Percentiles rank a stretch among this genome's conserved stretches.
Evolutionary conservation across 2,329 filamentous ascomycete genomes (phyloP).

Genomic region (Sporothrix brunneoviolacea): DNA sequence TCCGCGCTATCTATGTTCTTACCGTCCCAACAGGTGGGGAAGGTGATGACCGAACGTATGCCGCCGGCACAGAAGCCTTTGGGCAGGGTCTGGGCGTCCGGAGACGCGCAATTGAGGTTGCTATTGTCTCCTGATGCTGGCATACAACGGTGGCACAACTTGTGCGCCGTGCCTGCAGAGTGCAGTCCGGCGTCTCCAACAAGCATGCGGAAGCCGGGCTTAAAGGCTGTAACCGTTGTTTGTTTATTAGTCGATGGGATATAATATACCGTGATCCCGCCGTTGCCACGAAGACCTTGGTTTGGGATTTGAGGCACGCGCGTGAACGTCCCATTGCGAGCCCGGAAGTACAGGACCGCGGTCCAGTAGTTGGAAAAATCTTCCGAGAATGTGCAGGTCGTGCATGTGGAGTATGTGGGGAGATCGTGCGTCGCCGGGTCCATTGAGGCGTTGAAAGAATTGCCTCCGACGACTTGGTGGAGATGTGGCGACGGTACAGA

Average conservation of each 20-base stretch:
- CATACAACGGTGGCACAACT: constrained; percentile 21
- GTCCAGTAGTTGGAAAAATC: constrained; percentile 27
- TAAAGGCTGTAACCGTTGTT: constrained; percentile 21
- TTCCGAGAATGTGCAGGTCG: constrained; percentile 25
- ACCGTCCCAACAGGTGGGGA: too few species aligned
- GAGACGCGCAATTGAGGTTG: constrained; percentile 24
- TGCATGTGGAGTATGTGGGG: constrained; percentile 19
- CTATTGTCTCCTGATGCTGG: constrained; percentile 4
- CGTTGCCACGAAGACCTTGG: constrained; percentile 17
- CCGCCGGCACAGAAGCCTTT: constrained; percentile 24
- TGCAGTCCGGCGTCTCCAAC: background rate
- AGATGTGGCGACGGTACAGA: too few species aligned
- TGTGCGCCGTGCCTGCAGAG: constrained; percentile 15
- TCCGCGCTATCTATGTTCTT: too few species aligned
- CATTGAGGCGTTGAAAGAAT: too few species aligned
- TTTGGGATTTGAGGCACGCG: constrained; percentile 20
- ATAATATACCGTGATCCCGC: constrained; percentile 24
- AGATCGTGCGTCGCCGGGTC: too few species aligned
- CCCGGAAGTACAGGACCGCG: constrained; percentile 23
- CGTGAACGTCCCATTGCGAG: constrained; percentile 24
- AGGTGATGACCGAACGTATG: constrained; percentile 34
- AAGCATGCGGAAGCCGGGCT: constrained; percentile 14
- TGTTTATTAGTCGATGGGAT: constrained; percentile 22
- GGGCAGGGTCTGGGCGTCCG: constrained; percentile 32
- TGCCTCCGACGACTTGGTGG: too few species aligned